These are phyloP conservation scores for Globisporangium spinosum DNA, from an alignment of 352 stramenopile genomes.

Conservation along the genomic window DNA sequence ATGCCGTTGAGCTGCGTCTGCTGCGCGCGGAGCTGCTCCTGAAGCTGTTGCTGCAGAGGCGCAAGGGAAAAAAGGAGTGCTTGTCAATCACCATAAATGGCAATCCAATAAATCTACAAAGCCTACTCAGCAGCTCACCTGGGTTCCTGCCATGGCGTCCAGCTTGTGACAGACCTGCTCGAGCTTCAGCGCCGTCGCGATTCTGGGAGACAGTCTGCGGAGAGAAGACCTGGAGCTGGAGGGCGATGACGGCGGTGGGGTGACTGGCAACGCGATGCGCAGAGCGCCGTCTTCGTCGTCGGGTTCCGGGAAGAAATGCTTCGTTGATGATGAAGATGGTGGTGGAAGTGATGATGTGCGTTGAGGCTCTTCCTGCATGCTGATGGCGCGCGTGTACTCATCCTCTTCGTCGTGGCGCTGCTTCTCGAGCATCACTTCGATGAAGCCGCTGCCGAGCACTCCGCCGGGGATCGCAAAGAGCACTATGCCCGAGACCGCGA, in stretches of 20 bases:
- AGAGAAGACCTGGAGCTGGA: constrained; percentile 8
- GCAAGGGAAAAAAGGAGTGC: neutral
- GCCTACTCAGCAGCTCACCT: constrained; percentile 24
- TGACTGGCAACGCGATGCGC: constrained; percentile 7
- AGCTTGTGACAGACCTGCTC: constrained; percentile 35
- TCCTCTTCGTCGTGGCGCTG: constrained; percentile 43
- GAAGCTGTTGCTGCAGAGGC: constrained; percentile 28
- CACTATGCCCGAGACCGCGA: constrained; percentile 54
- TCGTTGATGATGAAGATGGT: neutral
- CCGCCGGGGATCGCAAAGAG: constrained; percentile 65
- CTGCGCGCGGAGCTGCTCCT: constrained; percentile 32
- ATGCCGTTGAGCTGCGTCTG: constrained; percentile 39
- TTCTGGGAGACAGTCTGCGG: constrained; percentile 21
- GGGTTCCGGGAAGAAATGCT: constrained; percentile 1
- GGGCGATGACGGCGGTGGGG: neutral
- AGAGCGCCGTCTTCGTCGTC: constrained; percentile 4
- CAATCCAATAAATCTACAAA: neutral
- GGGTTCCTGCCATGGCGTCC: constrained; percentile 25
- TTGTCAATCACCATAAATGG: neutral
- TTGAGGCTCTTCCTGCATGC: constrained; percentile 9
- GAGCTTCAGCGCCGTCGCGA: constrained; percentile 23
- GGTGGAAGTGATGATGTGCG: neutral
- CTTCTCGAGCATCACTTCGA: constrained; percentile 70
- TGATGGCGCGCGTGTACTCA: constrained; percentile 21
- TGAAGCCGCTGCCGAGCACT: constrained; percentile 56